These are phyloP conservation scores for Pythium rhizo-oryzae DNA, from an alignment of 352 stramenopile species.

Conservation along the genomic window DNA sequence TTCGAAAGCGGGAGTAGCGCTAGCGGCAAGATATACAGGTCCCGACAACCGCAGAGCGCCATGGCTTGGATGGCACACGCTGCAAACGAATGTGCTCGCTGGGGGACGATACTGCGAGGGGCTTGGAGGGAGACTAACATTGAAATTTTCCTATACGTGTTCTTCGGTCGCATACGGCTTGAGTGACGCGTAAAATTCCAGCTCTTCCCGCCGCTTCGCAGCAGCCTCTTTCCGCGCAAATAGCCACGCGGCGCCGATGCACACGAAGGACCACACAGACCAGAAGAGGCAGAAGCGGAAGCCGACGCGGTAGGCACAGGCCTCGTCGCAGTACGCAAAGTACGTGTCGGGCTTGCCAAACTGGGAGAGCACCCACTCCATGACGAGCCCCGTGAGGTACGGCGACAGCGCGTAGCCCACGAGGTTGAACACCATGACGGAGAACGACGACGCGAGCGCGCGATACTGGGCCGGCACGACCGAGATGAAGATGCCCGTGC, in stretches of 20 bases:
- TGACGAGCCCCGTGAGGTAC: constrained; percentile 77
- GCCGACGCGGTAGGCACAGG: constrained; percentile 76
- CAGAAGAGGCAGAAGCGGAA: constrained; percentile 85
- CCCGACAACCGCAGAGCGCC: too few species aligned
- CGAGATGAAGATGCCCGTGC: constrained; percentile 86
- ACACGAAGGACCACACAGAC: constrained; percentile 80
- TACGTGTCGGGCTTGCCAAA: constrained; percentile 61
- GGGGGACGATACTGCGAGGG: not conserved
- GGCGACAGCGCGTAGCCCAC: constrained; percentile 80
- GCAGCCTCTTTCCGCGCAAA: constrained; percentile 50
- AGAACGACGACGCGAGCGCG: constrained; percentile 77
- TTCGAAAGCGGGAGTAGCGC: not conserved
- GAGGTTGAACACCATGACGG: constrained; percentile 85
- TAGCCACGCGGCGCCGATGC: constrained; percentile 62
- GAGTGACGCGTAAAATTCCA: constrained; percentile 50
- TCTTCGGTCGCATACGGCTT: constrained; percentile 8
- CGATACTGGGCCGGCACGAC: constrained; percentile 75
- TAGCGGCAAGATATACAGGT: not conserved
- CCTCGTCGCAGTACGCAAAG: constrained; percentile 78
- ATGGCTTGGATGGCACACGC: not conserved
- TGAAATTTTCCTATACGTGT: not conserved
- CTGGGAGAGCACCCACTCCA: constrained; percentile 78
- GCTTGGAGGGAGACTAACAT: not conserved
- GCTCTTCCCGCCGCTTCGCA: constrained; percentile 51
- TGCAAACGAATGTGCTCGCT: too few species aligned